Evolutionary conservation across 2,329 filamentous ascomycete species (phyloP).

Genomic region (Clonostachys sp.): DNA sequence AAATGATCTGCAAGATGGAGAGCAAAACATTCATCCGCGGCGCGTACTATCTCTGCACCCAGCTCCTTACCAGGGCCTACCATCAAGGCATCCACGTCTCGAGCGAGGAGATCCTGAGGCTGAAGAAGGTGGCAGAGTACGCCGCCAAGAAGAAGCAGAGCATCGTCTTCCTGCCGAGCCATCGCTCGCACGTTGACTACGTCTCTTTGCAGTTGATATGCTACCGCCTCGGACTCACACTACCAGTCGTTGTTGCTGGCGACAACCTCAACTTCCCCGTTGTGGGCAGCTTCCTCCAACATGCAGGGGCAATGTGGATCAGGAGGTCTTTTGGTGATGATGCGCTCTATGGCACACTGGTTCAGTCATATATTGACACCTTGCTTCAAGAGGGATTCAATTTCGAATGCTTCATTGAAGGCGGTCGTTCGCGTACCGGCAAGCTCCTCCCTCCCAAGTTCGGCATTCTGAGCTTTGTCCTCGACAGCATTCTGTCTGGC

Average conservation of each 20-base stretch:
- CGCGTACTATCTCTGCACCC: constrained; percentile 85
- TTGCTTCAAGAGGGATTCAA: constrained; percentile 88
- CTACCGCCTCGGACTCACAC: constrained; percentile 81
- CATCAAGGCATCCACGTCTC: constrained; percentile 97
- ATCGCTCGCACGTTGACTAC: constrained; percentile 94
- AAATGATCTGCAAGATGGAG: constrained; percentile 99
- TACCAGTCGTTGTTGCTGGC: constrained; percentile 90
- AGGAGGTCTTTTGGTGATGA: constrained; percentile 89
- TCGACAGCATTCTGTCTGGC: constrained; percentile 86
- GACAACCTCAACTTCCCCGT: constrained; percentile 95
- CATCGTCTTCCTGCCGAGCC: constrained; percentile 92
- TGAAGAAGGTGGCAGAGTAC: constrained; percentile 76
- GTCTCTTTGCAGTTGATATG: constrained; percentile 93
- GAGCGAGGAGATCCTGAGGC: constrained; percentile 82
- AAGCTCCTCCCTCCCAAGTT: constrained; percentile 95
- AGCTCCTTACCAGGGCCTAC: constrained; percentile 87
- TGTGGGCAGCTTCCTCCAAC: constrained; percentile 84
- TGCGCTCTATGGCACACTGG: constrained; percentile 82
- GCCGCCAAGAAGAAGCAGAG: constrained; percentile 87
- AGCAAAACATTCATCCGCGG: constrained; percentile 87
- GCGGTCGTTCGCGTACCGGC: constrained; percentile 85
- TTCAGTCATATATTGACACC: constrained; percentile 94
- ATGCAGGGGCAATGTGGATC: constrained; percentile 98
- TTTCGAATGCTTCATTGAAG: constrained; percentile 96
- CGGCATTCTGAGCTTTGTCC: constrained; percentile 84